Conservation (phyloP, 2,329 filamentous ascomycete genomes). For the Penicillium palitans region DNA sequence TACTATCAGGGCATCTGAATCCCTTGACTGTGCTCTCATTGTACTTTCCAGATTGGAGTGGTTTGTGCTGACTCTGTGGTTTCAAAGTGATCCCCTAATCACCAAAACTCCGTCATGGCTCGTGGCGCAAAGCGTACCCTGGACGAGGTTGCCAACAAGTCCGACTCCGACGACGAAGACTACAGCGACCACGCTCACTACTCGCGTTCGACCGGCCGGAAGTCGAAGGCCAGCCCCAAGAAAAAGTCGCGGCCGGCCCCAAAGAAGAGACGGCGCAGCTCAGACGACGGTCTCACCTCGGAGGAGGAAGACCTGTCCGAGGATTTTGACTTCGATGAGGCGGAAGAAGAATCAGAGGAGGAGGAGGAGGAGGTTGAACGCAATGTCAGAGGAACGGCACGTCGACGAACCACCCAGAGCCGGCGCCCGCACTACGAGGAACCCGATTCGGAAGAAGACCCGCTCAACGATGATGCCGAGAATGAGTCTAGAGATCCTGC, state of each 20-base stretch:
- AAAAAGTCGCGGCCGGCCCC: constrained; percentile 37
- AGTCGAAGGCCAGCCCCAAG: constrained; percentile 32
- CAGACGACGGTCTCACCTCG: constrained; percentile 46
- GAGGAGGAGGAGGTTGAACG: constrained; percentile 45
- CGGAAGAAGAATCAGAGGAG: constrained; percentile 44
- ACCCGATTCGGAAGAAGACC: constrained; percentile 40
- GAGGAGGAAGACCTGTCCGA: constrained; percentile 43
- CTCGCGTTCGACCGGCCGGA: constrained; percentile 26
- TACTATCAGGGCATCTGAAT: background rate
- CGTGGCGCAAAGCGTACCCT: constrained; percentile 41
- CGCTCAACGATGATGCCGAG: constrained; percentile 27
- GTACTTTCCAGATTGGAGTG: background rate
- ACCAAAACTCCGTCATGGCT: constrained; percentile 31
- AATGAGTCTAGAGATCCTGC: constrained; percentile 13
- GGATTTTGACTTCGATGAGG: constrained; percentile 47
- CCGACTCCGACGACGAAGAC: constrained; percentile 49
- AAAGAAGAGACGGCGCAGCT: constrained; percentile 47
- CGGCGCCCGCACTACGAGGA: constrained; percentile 59
- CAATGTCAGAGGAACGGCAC: constrained; percentile 59
- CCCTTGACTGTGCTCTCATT: background rate
- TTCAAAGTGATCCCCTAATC: constrained; percentile 8
- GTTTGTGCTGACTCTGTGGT: constrained; percentile 7
- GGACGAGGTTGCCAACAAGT: constrained; percentile 46
- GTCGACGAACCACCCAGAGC: constrained; percentile 55
- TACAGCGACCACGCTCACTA: constrained; percentile 42